Conservation (phyloP, 306 rosid species). For the Luffa acutangula region DNA sequence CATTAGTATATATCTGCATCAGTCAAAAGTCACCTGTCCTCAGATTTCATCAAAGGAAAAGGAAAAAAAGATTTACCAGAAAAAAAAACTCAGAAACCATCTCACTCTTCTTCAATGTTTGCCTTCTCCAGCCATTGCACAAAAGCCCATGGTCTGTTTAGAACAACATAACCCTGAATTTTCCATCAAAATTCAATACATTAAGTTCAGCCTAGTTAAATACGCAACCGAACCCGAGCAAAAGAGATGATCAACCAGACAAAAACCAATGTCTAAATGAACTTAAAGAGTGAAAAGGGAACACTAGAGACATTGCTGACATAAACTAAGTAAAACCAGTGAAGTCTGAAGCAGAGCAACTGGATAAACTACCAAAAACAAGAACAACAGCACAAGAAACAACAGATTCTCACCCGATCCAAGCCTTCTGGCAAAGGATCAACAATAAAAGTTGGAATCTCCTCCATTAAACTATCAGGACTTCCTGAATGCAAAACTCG, state of each 20-base stretch:
- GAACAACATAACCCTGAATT: conserved; percentile 75
- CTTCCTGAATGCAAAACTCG: conserved; percentile 70
- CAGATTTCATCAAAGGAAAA: conserved; percentile 21
- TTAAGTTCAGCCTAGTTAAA: neutral
- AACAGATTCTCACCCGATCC: conserved; percentile 51
- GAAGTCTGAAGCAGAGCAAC: neutral
- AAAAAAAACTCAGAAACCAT: conserved; percentile 1
- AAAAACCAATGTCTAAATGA: neutral
- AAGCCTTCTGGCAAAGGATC: conserved; percentile 91
- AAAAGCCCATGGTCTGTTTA: conserved; percentile 97
- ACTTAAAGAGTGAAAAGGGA: neutral
- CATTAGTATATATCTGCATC: conserved; percentile 89
- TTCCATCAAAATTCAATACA: conserved; percentile 6
- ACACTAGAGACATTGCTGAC: neutral
- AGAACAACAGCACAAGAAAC: neutral
- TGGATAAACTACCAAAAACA: neutral
- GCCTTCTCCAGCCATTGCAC: conserved; percentile 96
- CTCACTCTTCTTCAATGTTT: conserved; percentile 75
- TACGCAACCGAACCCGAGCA: neutral
- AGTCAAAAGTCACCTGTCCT: conserved; percentile 22
- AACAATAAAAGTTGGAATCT: conserved; percentile 76
- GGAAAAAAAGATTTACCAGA: neutral
- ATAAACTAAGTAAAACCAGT: neutral
- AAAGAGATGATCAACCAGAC: neutral
- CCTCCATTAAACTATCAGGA: conserved; percentile 61